Conservation (phyloP, 805 yeast genomes). For the Candida piceae region DNA sequence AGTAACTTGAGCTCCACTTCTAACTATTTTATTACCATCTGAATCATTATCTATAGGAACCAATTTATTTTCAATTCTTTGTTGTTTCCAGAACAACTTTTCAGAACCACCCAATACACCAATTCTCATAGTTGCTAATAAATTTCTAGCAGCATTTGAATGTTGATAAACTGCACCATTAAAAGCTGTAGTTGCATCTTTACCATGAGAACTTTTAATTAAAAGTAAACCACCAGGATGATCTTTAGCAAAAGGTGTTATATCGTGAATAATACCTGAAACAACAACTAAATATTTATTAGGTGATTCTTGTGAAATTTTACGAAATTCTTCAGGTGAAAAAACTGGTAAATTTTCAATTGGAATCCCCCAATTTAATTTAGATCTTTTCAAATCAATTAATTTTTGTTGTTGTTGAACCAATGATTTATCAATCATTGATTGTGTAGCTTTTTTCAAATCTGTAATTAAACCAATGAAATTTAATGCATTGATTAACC, state of each 20-base stretch:
- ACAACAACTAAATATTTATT: constrained; percentile 66
- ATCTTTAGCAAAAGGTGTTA: constrained; percentile 82
- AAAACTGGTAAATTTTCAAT: constrained; percentile 77
- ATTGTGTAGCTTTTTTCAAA: constrained; percentile 50
- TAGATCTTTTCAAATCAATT: constrained; percentile 69
- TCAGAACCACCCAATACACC: constrained; percentile 83
- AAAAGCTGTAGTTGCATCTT: constrained; percentile 91
- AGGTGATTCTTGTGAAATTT: constrained; percentile 32
- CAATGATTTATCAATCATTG: constrained; percentile 62
- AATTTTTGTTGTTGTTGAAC: constrained; percentile 81
- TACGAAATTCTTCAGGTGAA: constrained; percentile 41
- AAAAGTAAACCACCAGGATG: constrained; percentile 93
- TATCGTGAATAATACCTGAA: constrained; percentile 89
- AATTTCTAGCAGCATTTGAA: constrained; percentile 87
- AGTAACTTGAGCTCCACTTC: constrained; percentile 57
- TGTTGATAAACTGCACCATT: constrained; percentile 94
- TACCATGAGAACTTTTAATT: constrained; percentile 76
- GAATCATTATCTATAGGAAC: constrained; percentile 51
- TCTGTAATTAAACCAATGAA: constrained; percentile 55
- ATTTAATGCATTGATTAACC: constrained; percentile 52
- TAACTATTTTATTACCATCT: constrained; percentile 48
- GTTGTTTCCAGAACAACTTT: constrained; percentile 77
- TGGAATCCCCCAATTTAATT: constrained; percentile 92
- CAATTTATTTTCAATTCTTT: constrained; percentile 59
- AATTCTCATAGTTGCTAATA: constrained; percentile 89